A percentile compares a stretch with the other conserved stretches of the same genome.
Conservation (phyloP, 2,329 filamentous ascomycete genomes). For the Fusarium torreyae region DNA sequence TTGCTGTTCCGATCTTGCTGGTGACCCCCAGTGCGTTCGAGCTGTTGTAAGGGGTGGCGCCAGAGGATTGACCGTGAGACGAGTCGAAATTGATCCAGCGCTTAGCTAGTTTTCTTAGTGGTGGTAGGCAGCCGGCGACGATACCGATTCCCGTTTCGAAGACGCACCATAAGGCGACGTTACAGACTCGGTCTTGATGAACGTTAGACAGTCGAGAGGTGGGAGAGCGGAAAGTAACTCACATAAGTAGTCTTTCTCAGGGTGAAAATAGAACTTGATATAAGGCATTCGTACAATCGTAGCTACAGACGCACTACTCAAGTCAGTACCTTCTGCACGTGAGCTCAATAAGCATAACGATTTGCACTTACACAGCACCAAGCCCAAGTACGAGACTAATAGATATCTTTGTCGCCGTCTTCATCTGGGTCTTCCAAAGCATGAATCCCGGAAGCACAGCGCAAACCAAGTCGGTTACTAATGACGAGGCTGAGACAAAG, state of each 20-base stretch:
- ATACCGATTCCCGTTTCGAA: conserved; percentile 19
- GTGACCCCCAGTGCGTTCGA: not conserved
- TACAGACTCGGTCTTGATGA: conserved; percentile 5
- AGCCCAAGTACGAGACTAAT: conserved; percentile 20
- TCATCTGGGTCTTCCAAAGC: conserved; percentile 26
- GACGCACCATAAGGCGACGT: conserved; percentile 8
- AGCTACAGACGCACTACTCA: conserved; percentile 12
- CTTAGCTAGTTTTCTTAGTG: conserved; percentile 7
- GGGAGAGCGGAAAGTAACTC: not conserved
- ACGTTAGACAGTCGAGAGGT: rapidly evolving
- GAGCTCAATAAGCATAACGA: not conserved
- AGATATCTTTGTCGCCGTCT: conserved; percentile 16
- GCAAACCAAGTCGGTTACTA: conserved; percentile 17
- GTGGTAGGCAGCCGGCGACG: conserved; percentile 17
- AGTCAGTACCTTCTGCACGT: not conserved
- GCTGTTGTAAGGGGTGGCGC: not conserved
- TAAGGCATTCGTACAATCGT: conserved; percentile 22
- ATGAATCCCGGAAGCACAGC: conserved; percentile 22
- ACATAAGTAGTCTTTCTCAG: conserved; percentile 16
- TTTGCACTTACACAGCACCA: conserved; percentile 19
- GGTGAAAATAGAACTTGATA: conserved; percentile 6
- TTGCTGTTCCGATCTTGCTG: not conserved
- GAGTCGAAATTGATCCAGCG: conserved; percentile 24
- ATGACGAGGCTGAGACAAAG: conserved; percentile 18
- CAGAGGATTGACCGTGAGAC: not conserved